Evolutionary conservation across 768 basidiomycete species (phyloP).

Genomic region (Collybia sp.): DNA sequence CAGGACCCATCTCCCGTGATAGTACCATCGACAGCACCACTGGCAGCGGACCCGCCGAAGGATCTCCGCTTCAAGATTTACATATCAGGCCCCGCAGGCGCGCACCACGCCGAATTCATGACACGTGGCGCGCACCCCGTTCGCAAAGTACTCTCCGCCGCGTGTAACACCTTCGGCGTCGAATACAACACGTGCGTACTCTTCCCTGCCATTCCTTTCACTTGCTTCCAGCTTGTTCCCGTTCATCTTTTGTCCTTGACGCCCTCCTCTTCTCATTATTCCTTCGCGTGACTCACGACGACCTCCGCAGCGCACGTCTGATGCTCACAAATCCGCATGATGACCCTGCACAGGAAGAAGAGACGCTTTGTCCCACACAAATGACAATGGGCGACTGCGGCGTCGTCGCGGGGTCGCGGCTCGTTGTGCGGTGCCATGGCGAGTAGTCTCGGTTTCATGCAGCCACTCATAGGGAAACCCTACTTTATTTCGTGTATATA

Average conservation of each 20-base stretch:
- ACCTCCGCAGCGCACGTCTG: constrained; percentile 6
- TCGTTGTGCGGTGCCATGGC: neutral
- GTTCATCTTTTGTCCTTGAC: neutral
- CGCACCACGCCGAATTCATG: constrained; percentile 29
- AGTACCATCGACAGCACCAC: too few relatives aligned
- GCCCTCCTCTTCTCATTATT: neutral
- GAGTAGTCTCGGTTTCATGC: too few relatives aligned
- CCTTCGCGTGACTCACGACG: neutral
- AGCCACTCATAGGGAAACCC: too few relatives aligned
- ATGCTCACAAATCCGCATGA: constrained; percentile 4
- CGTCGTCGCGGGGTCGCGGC: neutral
- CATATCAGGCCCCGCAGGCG: constrained; percentile 16
- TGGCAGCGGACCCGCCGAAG: neutral
- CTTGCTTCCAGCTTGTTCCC: neutral
- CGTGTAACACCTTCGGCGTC: constrained; percentile 33
- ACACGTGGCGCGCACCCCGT: constrained; percentile 37
- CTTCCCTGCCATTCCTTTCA: too few relatives aligned
- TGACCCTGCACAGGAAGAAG: neutral
- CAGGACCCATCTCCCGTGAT: too few relatives aligned
- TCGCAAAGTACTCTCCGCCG: constrained; percentile 33
- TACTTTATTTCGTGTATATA: too few relatives aligned
- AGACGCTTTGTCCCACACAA: neutral
- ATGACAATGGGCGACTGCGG: constrained; percentile 1
- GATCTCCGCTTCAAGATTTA: constrained; percentile 23
- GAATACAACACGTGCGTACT: constrained; percentile 21